Evolutionary conservation across 805 yeast species (phyloP).

Genomic region (Candida golubevii): DNA sequence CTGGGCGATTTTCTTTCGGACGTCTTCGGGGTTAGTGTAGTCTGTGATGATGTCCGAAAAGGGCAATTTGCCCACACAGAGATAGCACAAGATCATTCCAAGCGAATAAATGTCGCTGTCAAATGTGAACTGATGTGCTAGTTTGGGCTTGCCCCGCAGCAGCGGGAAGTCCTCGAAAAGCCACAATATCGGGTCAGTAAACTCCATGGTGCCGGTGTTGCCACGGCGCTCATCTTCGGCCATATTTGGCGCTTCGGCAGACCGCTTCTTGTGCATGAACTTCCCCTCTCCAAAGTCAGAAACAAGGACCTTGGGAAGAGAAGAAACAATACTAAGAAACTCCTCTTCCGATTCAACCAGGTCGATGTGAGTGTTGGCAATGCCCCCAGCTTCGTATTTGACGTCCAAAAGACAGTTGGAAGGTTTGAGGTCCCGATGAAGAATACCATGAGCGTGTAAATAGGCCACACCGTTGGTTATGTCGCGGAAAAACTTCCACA

Average conservation of each 20-base stretch:
- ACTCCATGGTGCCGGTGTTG: constrained; percentile 83
- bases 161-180: constrained; percentile 20
- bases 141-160: constrained; percentile 31
- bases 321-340: constrained; percentile 16
- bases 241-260: neutral
- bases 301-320: constrained; percentile 67
- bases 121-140: constrained; percentile 54
- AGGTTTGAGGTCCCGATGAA: constrained; percentile 89
- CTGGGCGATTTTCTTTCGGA: constrained; percentile 22
- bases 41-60: constrained; percentile 24
- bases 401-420: constrained; percentile 70
- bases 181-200: constrained; percentile 80
- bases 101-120: constrained; percentile 77
- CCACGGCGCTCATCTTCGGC: constrained; percentile 61
- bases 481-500: constrained; percentile 64
- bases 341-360: constrained; percentile 1
- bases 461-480: constrained; percentile 66
- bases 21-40: constrained; percentile 26
- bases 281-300: constrained; percentile 91
- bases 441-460: constrained; percentile 66
- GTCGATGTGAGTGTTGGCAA: neutral
- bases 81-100: constrained; percentile 75
- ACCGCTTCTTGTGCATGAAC: constrained; percentile 50
- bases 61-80: constrained; percentile 72
- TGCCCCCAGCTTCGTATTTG: constrained; percentile 17